Evolutionary conservation across 208 protist species (phyloP).

Genomic region (Leishmania tropica): DNA sequence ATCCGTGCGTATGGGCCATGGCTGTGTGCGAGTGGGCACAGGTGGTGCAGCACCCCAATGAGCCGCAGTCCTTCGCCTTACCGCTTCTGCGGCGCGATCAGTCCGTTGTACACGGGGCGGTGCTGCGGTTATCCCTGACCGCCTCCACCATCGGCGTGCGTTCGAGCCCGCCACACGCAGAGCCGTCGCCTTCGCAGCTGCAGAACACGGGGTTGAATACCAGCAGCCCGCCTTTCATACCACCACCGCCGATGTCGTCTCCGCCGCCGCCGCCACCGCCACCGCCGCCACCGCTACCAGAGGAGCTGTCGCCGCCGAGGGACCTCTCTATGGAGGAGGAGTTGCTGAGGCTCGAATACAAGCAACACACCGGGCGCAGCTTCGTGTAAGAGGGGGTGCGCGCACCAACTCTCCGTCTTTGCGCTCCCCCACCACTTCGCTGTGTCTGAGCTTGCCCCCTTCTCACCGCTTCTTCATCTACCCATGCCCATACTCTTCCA

Average conservation of each 20-base stretch:
- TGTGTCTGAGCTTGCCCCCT: background rate
- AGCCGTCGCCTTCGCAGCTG: background rate
- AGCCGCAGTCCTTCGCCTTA: constrained; percentile 44
- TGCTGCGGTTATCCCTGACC: constrained; percentile 60
- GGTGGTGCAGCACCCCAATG: constrained; percentile 50
- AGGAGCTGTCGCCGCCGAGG: background rate
- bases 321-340: constrained; percentile 61
- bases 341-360: constrained; percentile 62
- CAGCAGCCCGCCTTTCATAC: background rate
- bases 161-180: background rate
- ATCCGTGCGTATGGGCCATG: constrained; percentile 67
- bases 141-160: constrained; percentile 31
- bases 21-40: constrained; percentile 70
- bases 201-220: background rate
- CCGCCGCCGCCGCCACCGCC: background rate
- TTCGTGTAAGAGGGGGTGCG: background rate
- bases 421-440: background rate
- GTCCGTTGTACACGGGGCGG: constrained; percentile 38
- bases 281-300: background rate
- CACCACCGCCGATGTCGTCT: background rate
- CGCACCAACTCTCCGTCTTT: background rate
- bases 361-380: constrained; percentile 3
- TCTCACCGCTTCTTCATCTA: background rate
- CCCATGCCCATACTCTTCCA: background rate
- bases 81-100: constrained; percentile 59